phyloP scores from a whole-genome alignment of 1,284 basidiomycete species.

The Irpex sp. region DNA sequence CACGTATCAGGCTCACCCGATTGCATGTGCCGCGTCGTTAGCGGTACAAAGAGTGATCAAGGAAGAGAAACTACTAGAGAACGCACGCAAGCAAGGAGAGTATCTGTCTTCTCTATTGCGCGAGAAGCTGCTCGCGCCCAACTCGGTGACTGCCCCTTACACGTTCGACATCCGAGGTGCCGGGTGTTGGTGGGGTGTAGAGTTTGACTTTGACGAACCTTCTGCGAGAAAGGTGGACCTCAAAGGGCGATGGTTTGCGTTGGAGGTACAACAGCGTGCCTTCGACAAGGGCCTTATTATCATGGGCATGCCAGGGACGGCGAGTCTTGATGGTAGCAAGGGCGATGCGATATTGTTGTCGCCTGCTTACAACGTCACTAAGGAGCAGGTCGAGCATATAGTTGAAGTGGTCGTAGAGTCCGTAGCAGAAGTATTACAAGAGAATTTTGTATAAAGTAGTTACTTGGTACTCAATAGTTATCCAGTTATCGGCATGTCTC shows the following conservation, averaged over 20 bases:
- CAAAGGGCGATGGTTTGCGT: constrained; percentile 48
- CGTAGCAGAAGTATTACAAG: constrained; percentile 54
- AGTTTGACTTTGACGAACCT: constrained; percentile 59
- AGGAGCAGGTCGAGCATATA: constrained; percentile 60
- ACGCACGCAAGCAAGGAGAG: constrained; percentile 56
- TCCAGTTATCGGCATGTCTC: neutral
- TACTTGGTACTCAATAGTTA: neutral
- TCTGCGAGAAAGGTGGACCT: constrained; percentile 42
- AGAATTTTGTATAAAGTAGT: constrained; percentile 14
- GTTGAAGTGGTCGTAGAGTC: constrained; percentile 55
- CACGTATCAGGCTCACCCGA: constrained; percentile 79
- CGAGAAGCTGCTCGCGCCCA: constrained; percentile 47
- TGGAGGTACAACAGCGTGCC: constrained; percentile 59
- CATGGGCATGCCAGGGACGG: constrained; percentile 71
- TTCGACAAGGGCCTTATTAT: constrained; percentile 60
- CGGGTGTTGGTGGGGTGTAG: constrained; percentile 78
- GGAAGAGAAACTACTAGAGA: constrained; percentile 63
- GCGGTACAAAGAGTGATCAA: constrained; percentile 74
- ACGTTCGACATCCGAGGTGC: constrained; percentile 73
- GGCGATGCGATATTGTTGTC: constrained; percentile 68
- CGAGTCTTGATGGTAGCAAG: constrained; percentile 59
- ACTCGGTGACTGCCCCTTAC: constrained; percentile 54
- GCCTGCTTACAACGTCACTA: constrained; percentile 70
- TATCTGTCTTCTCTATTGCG: constrained; percentile 55
- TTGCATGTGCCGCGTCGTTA: constrained; percentile 71